Evolutionary conservation across 2,329 filamentous ascomycete species (phyloP), one percentile per base, ranked within the genome.

Genomic region (Colletotrichum endophyticum): DNA sequence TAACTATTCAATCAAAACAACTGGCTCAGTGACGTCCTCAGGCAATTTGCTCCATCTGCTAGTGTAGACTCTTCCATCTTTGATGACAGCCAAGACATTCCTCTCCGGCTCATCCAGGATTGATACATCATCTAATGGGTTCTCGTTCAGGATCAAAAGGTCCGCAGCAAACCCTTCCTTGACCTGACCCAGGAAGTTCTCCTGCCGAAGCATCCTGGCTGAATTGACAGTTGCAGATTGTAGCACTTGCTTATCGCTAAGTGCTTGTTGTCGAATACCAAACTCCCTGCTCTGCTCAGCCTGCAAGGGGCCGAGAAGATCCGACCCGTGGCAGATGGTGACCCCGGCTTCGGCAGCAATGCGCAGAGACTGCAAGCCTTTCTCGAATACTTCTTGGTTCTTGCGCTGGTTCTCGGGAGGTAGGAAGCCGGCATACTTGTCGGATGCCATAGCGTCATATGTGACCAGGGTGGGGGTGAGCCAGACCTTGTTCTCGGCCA

Each of bases 381-480:
- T 83, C 19, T 85, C 80, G 5, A 91, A 82, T 1, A 91, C 89
- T 71, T 87, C 83, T 8, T 85, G 77, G 73, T 91, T 91, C 84
- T 92, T 92, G n/a, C 80, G 82, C 28, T 82, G 85, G 12, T 84
- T 85, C 25, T 85, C 85, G 3, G 84, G 82, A 0, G 88, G 86
- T 32, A 90, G 80, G 79, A 88, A 90, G 6, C 79, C 83, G 11
- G 81, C 79, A 72, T 86, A 89, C 19, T 85, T 84, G 19, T 85
- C 84, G 5, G 85, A 85, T 1, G 84, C 85, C 86, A 90, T 89
- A 30, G 86, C 85, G 22, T 87, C 81, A 80, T 91, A 91, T 0
- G 89, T 87, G 32, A 90, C 84, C 39, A 91, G 83, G 1, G 90
- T 92, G 1, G 90, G 90, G 1, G 89, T 92, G 11, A 92, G 80